Conservation (phyloP, 2,329 filamentous ascomycete species). For the Aureobasidium pullulans region DNA sequence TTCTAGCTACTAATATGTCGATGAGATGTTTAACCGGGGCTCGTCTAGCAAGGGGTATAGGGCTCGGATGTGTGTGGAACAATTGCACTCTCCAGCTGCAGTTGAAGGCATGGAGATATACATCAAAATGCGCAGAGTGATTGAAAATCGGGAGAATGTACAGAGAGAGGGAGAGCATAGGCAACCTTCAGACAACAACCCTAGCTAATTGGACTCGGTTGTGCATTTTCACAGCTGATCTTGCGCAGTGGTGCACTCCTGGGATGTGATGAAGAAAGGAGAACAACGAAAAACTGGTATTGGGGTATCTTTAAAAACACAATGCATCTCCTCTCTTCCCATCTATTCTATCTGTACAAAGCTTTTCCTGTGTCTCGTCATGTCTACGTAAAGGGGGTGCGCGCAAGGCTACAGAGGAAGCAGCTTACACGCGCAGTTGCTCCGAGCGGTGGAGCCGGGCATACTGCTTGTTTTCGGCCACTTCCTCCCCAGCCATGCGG, state of each 20-base stretch:
- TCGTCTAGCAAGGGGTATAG: too few species aligned
- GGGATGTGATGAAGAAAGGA: not conserved
- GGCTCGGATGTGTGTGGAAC: too few species aligned
- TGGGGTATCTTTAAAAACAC: conserved; percentile 1
- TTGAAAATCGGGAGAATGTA: not conserved
- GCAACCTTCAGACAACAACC: not conserved
- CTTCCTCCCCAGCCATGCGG: conserved; percentile 67
- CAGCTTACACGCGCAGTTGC: not conserved
- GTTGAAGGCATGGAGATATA: too few species aligned
- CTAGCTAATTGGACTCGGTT: too few species aligned
- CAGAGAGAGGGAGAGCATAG: not conserved
- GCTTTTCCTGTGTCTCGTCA: not conserved
- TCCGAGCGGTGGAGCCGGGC: conserved; percentile 32
- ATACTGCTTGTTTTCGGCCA: conserved; percentile 44
- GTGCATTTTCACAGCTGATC: not conserved
- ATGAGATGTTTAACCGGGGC: too few species aligned
- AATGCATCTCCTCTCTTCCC: not conserved
- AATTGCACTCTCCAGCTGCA: too few species aligned
- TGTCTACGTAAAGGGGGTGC: not conserved
- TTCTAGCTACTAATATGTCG: too few species aligned
- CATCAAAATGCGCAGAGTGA: not conserved
- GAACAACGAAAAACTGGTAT: not conserved
- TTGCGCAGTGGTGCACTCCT: too few species aligned
- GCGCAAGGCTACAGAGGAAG: not conserved
- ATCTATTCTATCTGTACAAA: not conserved